A percentile compares a stretch with the other conserved stretches of the same genome.
Conservation (phyloP, 352 stramenopile genomes). For the Globisporangium radiosum region DNA sequence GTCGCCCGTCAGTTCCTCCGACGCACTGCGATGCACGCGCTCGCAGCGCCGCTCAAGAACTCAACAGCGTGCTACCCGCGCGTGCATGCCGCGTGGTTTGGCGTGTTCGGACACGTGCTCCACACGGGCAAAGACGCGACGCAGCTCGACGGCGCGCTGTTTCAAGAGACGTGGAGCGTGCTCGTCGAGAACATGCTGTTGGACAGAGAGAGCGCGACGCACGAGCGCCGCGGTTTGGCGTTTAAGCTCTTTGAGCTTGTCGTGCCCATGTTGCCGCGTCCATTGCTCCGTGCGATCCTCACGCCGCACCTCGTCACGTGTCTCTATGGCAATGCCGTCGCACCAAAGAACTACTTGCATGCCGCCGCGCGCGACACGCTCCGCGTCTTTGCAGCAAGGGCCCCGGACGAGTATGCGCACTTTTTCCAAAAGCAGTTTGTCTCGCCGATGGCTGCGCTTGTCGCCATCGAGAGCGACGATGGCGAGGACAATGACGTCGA, state of each 20-base stretch:
- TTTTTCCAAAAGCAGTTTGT: constrained; percentile 72
- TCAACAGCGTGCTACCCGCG: constrained; percentile 71
- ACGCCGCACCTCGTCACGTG: constrained; percentile 78
- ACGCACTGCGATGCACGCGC: constrained; percentile 52
- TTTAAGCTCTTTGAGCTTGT: constrained; percentile 83
- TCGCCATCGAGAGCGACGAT: constrained; percentile 21
- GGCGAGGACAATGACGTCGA: constrained; percentile 38
- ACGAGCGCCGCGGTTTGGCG: constrained; percentile 71
- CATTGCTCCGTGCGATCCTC: constrained; percentile 52
- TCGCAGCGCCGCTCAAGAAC: constrained; percentile 56
- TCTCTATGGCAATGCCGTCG: constrained; percentile 74
- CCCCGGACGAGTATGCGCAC: constrained; percentile 56
- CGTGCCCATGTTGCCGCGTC: constrained; percentile 36
- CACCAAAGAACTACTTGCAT: constrained; percentile 80
- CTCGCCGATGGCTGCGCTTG: constrained; percentile 47
- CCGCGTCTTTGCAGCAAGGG: constrained; percentile 41
- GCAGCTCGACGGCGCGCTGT: constrained; percentile 53
- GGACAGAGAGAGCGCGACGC: constrained; percentile 32
- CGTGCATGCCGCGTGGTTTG: constrained; percentile 72
- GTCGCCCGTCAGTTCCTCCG: constrained; percentile 35
- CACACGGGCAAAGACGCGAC: constrained; percentile 26
- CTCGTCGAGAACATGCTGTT: constrained; percentile 79
- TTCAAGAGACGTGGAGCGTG: constrained; percentile 75
- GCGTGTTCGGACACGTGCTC: constrained; percentile 71
- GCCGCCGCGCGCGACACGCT: constrained; percentile 66